phyloP scores from a whole-genome alignment of 2,329 filamentous ascomycete genomes.

The Phyllosticta capitalensis region DNA sequence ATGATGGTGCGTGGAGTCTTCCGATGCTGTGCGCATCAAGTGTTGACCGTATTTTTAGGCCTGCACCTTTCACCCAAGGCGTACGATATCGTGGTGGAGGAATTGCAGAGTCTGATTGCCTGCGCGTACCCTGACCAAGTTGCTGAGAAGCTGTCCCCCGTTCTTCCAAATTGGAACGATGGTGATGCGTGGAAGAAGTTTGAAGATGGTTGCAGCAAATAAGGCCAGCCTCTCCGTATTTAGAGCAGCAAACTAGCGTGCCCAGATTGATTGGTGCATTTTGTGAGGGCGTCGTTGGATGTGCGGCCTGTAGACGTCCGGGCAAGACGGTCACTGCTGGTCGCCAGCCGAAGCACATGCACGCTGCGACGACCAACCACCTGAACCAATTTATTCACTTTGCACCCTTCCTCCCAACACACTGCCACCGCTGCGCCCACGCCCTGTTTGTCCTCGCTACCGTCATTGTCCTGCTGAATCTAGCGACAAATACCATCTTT shows the following conservation, averaged over 20 bases:
- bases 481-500: neutral
- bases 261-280: neutral
- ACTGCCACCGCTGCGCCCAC: neutral
- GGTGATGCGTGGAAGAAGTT: constrained; percentile 22
- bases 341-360: neutral
- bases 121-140: constrained; percentile 45
- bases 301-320: neutral
- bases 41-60: constrained; percentile 27
- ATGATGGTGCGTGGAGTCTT: constrained; percentile 41
- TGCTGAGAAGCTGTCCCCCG: constrained; percentile 42
- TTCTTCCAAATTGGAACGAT: constrained; percentile 46
- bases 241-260: neutral
- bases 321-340: neutral
- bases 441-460: neutral
- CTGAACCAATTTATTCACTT: neutral
- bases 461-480: neutral
- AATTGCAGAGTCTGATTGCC: constrained; percentile 43
- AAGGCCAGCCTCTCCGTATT: neutral
- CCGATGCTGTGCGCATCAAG: neutral
- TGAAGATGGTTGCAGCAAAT: neutral
- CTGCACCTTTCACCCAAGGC: constrained; percentile 50
- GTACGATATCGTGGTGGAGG: constrained; percentile 47
- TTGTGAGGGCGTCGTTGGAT: neutral
- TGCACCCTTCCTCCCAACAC: neutral
- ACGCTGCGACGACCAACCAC: neutral